Conservation (phyloP, 345 rosid species). For the Populus nigra region DNA sequence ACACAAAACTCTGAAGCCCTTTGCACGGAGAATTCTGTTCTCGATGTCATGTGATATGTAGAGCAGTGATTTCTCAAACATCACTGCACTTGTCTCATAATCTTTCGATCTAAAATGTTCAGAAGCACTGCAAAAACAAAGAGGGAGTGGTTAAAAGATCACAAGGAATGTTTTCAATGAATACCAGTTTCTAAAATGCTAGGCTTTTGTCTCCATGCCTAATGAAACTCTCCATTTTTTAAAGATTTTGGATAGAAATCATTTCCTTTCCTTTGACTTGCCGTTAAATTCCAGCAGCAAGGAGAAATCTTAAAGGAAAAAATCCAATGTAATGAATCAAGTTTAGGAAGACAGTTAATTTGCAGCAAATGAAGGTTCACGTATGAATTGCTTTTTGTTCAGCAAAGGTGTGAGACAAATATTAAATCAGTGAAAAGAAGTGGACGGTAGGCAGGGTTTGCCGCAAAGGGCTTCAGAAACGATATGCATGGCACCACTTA, state of each 20-base stretch:
- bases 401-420: background rate
- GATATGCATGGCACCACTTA: background rate
- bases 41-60: conserved; percentile 70
- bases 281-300: background rate
- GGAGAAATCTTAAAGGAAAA: background rate
- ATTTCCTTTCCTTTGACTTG: background rate
- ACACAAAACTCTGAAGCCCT: conserved; percentile 90
- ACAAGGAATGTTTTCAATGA: background rate
- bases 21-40: conserved; percentile 71
- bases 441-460: background rate
- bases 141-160: background rate
- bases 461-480: background rate
- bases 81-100: conserved; percentile 70
- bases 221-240: too few relatives aligned
- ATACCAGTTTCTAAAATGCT: too few relatives aligned
- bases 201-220: too few relatives aligned
- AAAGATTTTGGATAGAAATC: background rate
- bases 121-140: conserved; percentile 62
- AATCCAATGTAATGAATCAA: background rate
- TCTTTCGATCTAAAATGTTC: conserved; percentile 73
- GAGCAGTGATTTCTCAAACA: conserved; percentile 94
- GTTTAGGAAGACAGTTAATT: background rate
- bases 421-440: background rate
- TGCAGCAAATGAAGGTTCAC: background rate
- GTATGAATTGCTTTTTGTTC: background rate